phyloP scores from a whole-genome alignment of 768 basidiomycete species.

The Tulasnella sp. region DNA sequence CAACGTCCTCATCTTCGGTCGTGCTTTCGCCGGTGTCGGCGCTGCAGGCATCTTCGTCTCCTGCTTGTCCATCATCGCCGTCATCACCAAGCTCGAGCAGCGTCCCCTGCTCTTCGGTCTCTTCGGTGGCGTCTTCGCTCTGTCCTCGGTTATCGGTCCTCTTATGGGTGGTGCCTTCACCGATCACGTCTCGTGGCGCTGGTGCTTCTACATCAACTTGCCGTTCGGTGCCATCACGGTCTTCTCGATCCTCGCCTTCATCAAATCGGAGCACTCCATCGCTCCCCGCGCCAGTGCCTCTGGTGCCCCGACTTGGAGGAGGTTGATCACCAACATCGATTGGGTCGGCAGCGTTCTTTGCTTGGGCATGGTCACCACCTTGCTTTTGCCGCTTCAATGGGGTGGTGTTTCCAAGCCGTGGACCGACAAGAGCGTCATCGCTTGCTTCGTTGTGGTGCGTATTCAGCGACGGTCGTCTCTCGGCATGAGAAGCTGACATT shows the following conservation, averaged over 20 bases:
- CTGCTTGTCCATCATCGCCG: conserved; percentile 37
- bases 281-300: conserved; percentile 28
- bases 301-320: conserved; percentile 29
- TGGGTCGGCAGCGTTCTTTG: conserved; percentile 41
- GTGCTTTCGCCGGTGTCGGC: conserved; percentile 49
- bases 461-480: background rate
- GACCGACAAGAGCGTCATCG: conserved; percentile 40
- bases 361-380: conserved; percentile 39
- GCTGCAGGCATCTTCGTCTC: conserved; percentile 41
- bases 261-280: conserved; percentile 36
- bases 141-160: conserved; percentile 37
- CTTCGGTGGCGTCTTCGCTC: conserved; percentile 44
- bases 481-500: conserved; percentile 31
- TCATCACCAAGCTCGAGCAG: conserved; percentile 36
- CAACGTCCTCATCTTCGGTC: conserved; percentile 42
- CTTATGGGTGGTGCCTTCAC: conserved; percentile 41
- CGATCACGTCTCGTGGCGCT: conserved; percentile 42
- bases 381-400: conserved; percentile 44
- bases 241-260: conserved; percentile 39
- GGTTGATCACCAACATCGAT: conserved; percentile 37
- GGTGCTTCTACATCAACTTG: conserved; percentile 38
- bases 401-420: conserved; percentile 45
- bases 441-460: conserved; percentile 31
- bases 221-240: conserved; percentile 39
- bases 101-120: conserved; percentile 42